phyloP scores from a whole-genome alignment of 257 asterid genomes.

The Galeopsis tetrahit region DNA sequence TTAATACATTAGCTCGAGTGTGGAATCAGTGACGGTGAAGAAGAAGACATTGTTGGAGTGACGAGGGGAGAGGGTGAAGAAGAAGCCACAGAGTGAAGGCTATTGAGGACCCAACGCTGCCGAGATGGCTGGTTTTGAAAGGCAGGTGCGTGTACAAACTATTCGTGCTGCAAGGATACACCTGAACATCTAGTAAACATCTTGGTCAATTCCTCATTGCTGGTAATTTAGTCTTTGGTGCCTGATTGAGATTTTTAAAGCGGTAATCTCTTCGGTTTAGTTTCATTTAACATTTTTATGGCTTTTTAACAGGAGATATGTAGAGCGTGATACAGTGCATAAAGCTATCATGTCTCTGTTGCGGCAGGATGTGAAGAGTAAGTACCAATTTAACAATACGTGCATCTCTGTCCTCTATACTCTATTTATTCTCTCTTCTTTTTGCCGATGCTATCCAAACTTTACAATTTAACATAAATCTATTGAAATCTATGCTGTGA shows the following conservation, averaged over 20 bases:
- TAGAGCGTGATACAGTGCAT: conserved; percentile 97
- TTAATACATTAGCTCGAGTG: too few species aligned
- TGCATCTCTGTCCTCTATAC: not conserved
- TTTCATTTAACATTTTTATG: conserved; percentile 22
- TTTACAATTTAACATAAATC: not conserved
- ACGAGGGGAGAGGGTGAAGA: too few species aligned
- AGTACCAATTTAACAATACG: conserved; percentile 27
- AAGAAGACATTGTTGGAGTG: too few species aligned
- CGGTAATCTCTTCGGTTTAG: conserved; percentile 20
- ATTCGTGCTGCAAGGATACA: conserved; percentile 92
- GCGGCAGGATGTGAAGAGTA: conserved; percentile 94
- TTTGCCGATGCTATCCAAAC: not conserved
- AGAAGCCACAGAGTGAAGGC: too few species aligned
- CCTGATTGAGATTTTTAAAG: conserved; percentile 11
- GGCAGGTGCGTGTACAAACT: conserved; percentile 97
- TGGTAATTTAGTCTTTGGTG: conserved; percentile 48
- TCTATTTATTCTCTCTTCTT: not conserved
- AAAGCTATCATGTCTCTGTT: conserved; percentile 77
- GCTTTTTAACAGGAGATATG: conserved; percentile 65
- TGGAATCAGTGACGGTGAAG: too few species aligned
- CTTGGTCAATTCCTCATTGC: conserved; percentile 74
- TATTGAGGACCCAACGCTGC: too few species aligned
- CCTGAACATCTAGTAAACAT: conserved; percentile 80
- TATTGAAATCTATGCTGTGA: not conserved
- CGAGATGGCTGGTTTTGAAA: too few species aligned